Evolutionary conservation across 2,329 filamentous ascomycete genomes (phyloP).

Genomic region (Stachybotrys elegans): DNA sequence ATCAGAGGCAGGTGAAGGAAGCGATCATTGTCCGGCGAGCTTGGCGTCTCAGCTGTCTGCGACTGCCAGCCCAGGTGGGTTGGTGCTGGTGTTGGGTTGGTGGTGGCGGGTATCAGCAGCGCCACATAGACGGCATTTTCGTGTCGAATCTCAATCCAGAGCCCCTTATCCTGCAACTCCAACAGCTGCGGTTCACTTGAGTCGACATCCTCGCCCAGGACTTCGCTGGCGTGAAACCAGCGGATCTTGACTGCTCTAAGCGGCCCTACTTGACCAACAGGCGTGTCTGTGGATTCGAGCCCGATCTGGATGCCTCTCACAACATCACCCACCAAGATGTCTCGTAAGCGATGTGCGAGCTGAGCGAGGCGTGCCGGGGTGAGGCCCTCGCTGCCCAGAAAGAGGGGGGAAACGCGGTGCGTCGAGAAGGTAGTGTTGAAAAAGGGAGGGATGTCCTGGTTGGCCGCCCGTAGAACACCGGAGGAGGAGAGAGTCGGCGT

Average conservation of each 20-base stretch:
- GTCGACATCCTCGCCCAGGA: conserved; percentile 23
- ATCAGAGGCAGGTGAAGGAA: conserved; percentile 49
- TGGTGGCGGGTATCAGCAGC: conserved; percentile 40
- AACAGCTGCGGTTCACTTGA: conserved; percentile 11
- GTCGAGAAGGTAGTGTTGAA: conserved; percentile 56
- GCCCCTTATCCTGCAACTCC: conserved; percentile 21
- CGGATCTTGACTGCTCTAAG: conserved; percentile 43
- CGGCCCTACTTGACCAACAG: conserved; percentile 31
- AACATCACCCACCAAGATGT: conserved; percentile 52
- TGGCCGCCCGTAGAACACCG: conserved; percentile 8
- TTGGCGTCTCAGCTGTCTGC: conserved; percentile 9
- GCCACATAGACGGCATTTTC: conserved; percentile 48
- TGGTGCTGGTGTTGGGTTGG: conserved; percentile 1
- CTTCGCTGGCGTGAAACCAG: conserved; percentile 33
- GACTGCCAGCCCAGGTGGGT: conserved; percentile 12
- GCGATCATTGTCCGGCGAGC: conserved; percentile 7
- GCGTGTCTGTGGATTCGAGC: conserved; percentile 35
- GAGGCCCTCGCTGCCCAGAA: conserved; percentile 37
- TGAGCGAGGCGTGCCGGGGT: conserved; percentile 31
- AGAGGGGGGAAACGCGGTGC: conserved; percentile 50
- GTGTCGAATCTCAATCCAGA: conserved; percentile 46
- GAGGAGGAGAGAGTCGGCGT: conserved; percentile 4
- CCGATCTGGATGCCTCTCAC: conserved; percentile 56
- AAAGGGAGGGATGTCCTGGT: conserved; percentile 34
- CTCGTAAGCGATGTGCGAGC: conserved; percentile 45